Base-by-base conservation (phyloP, 2,329 filamentous ascomycete genomes). In the Penicillium olsonii region DNA sequence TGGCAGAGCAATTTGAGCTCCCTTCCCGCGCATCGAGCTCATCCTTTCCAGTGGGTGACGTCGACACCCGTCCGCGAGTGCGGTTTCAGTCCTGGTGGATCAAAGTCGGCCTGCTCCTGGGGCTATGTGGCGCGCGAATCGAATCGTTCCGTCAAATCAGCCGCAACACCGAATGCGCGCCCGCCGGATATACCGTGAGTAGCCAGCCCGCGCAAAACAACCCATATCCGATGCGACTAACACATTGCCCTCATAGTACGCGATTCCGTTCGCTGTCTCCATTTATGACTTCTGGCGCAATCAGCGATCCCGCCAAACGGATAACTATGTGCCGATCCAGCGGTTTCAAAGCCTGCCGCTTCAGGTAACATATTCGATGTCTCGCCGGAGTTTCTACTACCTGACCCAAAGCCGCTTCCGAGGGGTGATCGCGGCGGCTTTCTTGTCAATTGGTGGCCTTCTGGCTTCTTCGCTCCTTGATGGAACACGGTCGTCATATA, bases 401-500 rank as follows among this genome's bases (percentile, higher is more conserved):
- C 42, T 72, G 19, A 65, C 68, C 1, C 63, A 65, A 22, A 68
- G 65, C 22, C 67, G 64, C 9, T 66, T 67, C 27, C 63, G 70
- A 46, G 73, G 71, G 49, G 34, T 78, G 1, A 57, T 73, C 17
- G 62, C 73, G 0, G 66, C 73, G 1, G 51, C 63, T 5, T 51
- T 75, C 7, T 53, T 78, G 4, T 64, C 68, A 24, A 37, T 72
- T 7, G 71, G 73, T 7, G 71, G 73, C 5, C 60, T 72, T 34
- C 45, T 73, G 26, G 65, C 68, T 5, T 57, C 69, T 12, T 62
- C 64, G 2, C 63, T 75, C 14, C 62, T 68, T 7, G 52, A 60
- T 33, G 69, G 66, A 37, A 71, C 67, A 14, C 58, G 63, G 34
- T 78, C 77, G 14, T 78, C 76, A 3, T 77, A 77, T 49, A 77